These are phyloP conservation scores for Luffa aegyptiaca DNA, from an alignment of 306 rosid genomes.

Conservation along the genomic window DNA sequence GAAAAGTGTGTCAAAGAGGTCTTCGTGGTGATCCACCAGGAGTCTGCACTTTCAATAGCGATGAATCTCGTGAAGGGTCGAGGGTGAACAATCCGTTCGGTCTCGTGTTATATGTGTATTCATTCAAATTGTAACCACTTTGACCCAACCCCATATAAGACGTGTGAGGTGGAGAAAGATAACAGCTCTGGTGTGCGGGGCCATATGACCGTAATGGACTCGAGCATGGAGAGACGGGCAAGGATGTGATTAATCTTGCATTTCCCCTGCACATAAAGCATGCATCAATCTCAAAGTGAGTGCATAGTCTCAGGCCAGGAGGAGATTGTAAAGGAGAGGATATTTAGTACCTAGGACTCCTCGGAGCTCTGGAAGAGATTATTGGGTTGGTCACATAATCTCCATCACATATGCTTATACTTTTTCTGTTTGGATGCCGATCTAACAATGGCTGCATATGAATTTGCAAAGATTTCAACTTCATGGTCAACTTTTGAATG, in stretches of 20 bases:
- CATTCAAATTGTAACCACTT: constrained; percentile 37
- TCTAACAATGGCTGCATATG: constrained; percentile 39
- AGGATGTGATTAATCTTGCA: constrained; percentile 54
- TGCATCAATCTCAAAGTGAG: constrained; percentile 6
- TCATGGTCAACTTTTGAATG: background rate
- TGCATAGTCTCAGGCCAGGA: constrained; percentile 2
- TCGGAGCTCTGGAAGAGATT: constrained; percentile 15
- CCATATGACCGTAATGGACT: constrained; percentile 77
- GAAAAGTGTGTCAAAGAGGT: constrained; percentile 31
- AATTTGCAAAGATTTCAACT: background rate
- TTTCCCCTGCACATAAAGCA: constrained; percentile 48
- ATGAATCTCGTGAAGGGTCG: constrained; percentile 50
- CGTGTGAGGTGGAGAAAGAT: constrained; percentile 82
- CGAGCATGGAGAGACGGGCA: constrained; percentile 90
- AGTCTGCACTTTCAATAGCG: constrained; percentile 41
- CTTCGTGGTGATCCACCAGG: constrained; percentile 91
- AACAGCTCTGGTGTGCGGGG: constrained; percentile 35
- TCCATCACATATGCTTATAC: constrained; percentile 18
- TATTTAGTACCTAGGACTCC: constrained; percentile 31
- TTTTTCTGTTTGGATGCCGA: constrained; percentile 24
- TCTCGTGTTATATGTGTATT: constrained; percentile 34
- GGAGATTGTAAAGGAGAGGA: background rate
- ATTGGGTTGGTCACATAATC: constrained; percentile 18
- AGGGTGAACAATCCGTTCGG: constrained; percentile 39
- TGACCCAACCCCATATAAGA: constrained; percentile 41